Evolutionary conservation across 345 rosid species (phyloP).

Genomic region (Linum lewisii): DNA sequence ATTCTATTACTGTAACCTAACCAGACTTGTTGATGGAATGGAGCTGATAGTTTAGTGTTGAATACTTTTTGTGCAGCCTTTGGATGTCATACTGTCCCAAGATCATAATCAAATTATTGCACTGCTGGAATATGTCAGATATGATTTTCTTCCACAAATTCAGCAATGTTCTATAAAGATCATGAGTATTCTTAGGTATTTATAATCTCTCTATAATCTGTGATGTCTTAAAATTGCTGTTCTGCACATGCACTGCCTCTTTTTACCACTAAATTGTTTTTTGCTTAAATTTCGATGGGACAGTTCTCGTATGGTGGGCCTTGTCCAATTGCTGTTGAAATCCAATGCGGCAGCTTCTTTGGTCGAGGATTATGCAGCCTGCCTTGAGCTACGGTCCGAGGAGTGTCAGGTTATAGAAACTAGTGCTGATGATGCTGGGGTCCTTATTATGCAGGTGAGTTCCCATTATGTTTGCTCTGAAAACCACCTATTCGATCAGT

Average conservation of each 20-base stretch:
- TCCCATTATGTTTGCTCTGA: conserved; percentile 1
- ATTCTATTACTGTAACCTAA: background rate
- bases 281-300: conserved; percentile 11
- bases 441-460: conserved; percentile 83
- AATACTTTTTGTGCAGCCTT: conserved; percentile 48
- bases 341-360: conserved; percentile 57
- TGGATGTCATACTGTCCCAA: conserved; percentile 88
- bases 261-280: conserved; percentile 4
- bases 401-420: conserved; percentile 65
- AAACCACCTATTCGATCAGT: background rate
- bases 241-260: conserved; percentile 8
- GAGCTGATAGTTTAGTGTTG: conserved; percentile 1
- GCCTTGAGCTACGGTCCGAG: conserved; percentile 74
- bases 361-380: conserved; percentile 84
- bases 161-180: conserved; percentile 78
- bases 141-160: conserved; percentile 68
- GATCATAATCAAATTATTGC: conserved; percentile 78
- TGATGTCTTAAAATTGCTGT: background rate
- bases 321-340: conserved; percentile 72
- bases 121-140: conserved; percentile 86
- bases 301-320: conserved; percentile 91
- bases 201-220: background rate
- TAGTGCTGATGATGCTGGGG: conserved; percentile 66
- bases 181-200: conserved; percentile 76
- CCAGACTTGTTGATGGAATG: background rate